Evolutionary conservation across 2,329 filamentous ascomycete genomes (phyloP).

Genomic region (Nothophoma quercina): DNA sequence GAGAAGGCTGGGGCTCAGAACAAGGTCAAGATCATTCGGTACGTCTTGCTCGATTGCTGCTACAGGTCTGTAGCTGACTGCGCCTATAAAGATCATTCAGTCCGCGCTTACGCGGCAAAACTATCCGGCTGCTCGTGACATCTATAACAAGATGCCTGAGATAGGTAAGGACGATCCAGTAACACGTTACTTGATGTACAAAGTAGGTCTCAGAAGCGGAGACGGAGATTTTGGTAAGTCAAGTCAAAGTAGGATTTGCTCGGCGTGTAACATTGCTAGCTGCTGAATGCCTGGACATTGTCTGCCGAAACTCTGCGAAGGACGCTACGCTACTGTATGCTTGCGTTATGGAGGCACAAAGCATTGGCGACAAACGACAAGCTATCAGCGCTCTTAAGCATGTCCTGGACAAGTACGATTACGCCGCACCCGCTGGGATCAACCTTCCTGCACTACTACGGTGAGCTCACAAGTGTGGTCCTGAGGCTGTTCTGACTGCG

Average conservation of each 20-base stretch:
- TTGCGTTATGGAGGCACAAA: conserved; percentile 79
- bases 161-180: conserved; percentile 66
- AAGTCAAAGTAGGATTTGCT: too few species aligned
- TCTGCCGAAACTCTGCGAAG: conserved; percentile 63
- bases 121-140: conserved; percentile 60
- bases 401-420: conserved; percentile 65
- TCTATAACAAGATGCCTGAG: conserved; percentile 68
- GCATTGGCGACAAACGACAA: conserved; percentile 67
- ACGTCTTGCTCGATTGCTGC: not conserved
- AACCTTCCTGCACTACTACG: conserved; percentile 71
- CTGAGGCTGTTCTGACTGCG: conserved; percentile 16
- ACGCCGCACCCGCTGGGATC: conserved; percentile 56
- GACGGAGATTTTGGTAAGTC: conserved; percentile 63
- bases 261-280: conserved; percentile 52
- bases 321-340: conserved; percentile 76
- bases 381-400: conserved; percentile 66
- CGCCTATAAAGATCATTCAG: conserved; percentile 73
- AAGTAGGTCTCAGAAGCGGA: conserved; percentile 67
- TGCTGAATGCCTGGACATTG: conserved; percentile 67
- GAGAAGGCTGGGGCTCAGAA: conserved; percentile 70
- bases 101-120: conserved; percentile 70
- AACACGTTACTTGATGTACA: conserved; percentile 79
- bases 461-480: conserved; percentile 51
- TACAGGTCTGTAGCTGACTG: conserved; percentile 4
- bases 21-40: conserved; percentile 73